Evolutionary conservation across 192 early-diverging fungal genomes (phyloP).

Genomic region (Geranomyces michiganensis): DNA sequence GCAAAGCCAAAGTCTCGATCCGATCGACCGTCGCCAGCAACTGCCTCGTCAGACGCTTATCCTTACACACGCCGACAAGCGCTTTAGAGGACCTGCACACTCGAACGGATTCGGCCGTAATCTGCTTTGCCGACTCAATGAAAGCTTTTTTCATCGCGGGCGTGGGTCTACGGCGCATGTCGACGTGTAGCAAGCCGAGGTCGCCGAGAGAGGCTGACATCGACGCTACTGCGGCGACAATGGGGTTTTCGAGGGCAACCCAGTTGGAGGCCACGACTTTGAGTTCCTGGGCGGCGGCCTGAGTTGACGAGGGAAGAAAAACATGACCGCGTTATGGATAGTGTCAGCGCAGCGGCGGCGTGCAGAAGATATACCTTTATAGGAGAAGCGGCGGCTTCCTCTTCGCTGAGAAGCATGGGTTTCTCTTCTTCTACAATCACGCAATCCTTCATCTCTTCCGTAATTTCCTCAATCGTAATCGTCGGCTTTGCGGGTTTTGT

Average conservation of each 20-base stretch:
- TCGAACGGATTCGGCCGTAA: constrained; percentile 35
- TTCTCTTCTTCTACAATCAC: constrained; percentile 49
- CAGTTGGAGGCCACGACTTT: constrained; percentile 54
- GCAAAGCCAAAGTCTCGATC: constrained; percentile 52
- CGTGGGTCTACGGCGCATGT: constrained; percentile 18
- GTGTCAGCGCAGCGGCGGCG: neutral
- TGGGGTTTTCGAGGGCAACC: constrained; percentile 45
- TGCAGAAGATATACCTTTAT: constrained; percentile 39
- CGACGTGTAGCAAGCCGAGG: constrained; percentile 40
- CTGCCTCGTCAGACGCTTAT: constrained; percentile 35
- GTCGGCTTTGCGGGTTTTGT: neutral
- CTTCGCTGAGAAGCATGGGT: constrained; percentile 44
- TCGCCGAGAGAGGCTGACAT: constrained; percentile 43
- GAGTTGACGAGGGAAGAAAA: neutral
- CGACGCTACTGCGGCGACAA: constrained; percentile 39
- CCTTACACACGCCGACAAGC: constrained; percentile 45
- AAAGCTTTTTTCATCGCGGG: constrained; percentile 43
- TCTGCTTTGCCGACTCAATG: constrained; percentile 46
- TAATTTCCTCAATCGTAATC: constrained; percentile 12
- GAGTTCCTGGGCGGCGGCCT: constrained; percentile 58
- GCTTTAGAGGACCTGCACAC: constrained; percentile 32
- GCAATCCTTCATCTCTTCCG: constrained; percentile 36
- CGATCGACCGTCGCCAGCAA: constrained; percentile 31
- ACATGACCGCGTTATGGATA: neutral
- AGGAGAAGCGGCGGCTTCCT: constrained; percentile 51